Conservation (phyloP, 2,329 filamentous ascomycete species). For the Talaromyces pinophilus region DNA sequence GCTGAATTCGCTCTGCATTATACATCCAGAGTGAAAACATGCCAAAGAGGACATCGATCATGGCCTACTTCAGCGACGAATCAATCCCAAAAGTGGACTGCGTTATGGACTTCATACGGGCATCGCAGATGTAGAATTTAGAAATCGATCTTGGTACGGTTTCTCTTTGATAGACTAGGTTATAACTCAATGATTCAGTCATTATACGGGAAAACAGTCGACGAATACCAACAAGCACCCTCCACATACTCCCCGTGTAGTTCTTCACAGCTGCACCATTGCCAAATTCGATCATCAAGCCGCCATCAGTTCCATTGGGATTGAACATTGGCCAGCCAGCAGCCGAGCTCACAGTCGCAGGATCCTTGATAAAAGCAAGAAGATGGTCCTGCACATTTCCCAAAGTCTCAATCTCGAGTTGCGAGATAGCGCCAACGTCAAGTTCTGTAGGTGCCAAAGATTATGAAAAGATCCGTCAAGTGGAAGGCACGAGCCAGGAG, state of each 20-base stretch:
- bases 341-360: conserved; percentile 2
- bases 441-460: conserved; percentile 27
- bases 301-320: background rate
- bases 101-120: too few species aligned
- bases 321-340: conserved; percentile 24
- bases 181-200: background rate
- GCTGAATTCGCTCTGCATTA: too few species aligned
- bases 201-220: background rate
- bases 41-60: too few species aligned
- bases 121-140: too few species aligned
- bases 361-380: conserved; percentile 31
- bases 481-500: background rate
- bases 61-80: too few species aligned
- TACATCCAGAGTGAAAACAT: too few species aligned
- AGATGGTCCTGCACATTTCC: conserved; percentile 31
- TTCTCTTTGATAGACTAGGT: background rate
- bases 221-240: background rate
- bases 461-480: conserved; percentile 24
- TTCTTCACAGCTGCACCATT: background rate
- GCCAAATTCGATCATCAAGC: background rate
- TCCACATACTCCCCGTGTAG: background rate
- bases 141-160: background rate
- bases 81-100: too few species aligned
- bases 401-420: conserved; percentile 28
- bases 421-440: background rate